Evolutionary conservation across 176 grass and related monocot species (phyloP), one percentile per base, ranked within the genome.

Genomic region (Triticum timopheevii): DNA sequence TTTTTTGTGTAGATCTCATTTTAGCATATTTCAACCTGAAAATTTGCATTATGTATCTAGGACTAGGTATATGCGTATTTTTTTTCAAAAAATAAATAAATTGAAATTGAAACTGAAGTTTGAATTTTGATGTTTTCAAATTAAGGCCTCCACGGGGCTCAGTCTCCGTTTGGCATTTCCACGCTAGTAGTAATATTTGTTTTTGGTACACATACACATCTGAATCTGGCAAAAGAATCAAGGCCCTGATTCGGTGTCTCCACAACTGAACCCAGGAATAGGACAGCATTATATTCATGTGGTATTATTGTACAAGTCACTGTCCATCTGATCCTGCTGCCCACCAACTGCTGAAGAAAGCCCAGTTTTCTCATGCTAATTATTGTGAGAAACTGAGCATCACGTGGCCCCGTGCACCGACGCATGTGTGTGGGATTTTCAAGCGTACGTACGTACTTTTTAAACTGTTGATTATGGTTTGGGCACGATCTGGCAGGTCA

Each of bases 401-500:
- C 40, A 85, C 67, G 8, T 66, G 73, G 13, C 19, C 50, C 50
- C 50, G 16, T 7, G 50, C 50, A 54, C 49, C 16, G 16, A 19
- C 16, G 65, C 39, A 40, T 2, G 44, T 38, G 63, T 5, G 50
- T 54, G 50, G 49, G 6, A 62, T 90, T 78, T 65, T 72, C 42
- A 17, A 70, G 27, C 13, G 4, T 33, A 0, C 13, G 4, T 33
- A 0, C 13, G 3, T 34, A 3, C 11, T 33, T 50, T 75, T 31
- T 52, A 52, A 52, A 52, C 6, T 20, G 42, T 33, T 77, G 27
- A 36, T 86, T 72, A 86, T 65, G 64, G 45, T 56, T 78, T 82
- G 2, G 13, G 17, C 38, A 24, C 44, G 73, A 78, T 73, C 65
- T 83, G 80, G 3, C 17, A 80, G 64, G 58, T 78, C 73, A 69